Conservation (phyloP, 371 early-diverging fungal genomes). For the Gilbertella persicaria region DNA sequence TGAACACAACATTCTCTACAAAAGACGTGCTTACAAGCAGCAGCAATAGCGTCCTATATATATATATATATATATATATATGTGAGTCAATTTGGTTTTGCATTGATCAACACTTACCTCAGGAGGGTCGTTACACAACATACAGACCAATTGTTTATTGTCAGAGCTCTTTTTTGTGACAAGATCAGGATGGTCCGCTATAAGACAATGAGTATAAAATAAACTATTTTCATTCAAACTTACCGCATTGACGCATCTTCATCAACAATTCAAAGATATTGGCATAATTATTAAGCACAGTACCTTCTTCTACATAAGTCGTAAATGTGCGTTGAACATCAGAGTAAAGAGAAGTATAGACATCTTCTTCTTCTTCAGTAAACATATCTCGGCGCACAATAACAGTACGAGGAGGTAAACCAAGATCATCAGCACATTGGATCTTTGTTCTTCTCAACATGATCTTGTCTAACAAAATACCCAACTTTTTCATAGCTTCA, state of each 20-base stretch:
- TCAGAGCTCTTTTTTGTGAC: conserved; percentile 57
- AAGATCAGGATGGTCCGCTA: conserved; percentile 91
- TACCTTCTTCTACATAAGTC: conserved; percentile 83
- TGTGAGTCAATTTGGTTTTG: conserved; percentile 13
- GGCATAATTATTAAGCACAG: conserved; percentile 94
- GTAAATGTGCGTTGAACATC: conserved; percentile 81
- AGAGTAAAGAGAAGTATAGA: conserved; percentile 85
- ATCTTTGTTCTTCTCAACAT: conserved; percentile 95
- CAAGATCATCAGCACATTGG: conserved; percentile 90
- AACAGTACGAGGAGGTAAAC: conserved; percentile 88
- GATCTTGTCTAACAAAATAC: conserved; percentile 79
- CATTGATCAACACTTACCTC: conserved; percentile 29
- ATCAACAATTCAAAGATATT: conserved; percentile 85
- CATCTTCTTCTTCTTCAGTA: conserved; percentile 91
- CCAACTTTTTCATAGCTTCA: conserved; percentile 76
- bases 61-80: not conserved
- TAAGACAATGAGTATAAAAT: not conserved
- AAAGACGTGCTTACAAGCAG: conserved; percentile 91
- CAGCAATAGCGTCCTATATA: conserved; percentile 76
- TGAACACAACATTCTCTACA: conserved; percentile 68
- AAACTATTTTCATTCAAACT: conserved; percentile 23
- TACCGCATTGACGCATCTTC: conserved; percentile 63
- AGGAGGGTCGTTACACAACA: conserved; percentile 82
- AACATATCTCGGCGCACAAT: conserved; percentile 83
- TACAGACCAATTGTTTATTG: conserved; percentile 75